Base-by-base conservation (phyloP, 2,329 filamentous ascomycete species). In the Fusarium robinianum region DNA sequence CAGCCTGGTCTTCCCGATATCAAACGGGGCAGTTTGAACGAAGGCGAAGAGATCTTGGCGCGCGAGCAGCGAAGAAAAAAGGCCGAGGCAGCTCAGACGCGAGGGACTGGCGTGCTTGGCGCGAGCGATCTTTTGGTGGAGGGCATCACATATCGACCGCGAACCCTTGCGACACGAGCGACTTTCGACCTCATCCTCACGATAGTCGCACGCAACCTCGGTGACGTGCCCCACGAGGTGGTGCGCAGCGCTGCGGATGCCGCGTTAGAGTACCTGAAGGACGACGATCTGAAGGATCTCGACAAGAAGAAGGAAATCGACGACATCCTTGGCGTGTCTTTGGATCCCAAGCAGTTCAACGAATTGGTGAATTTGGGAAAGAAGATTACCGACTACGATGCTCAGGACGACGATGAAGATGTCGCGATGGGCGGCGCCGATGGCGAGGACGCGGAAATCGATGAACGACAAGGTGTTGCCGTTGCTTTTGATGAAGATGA, bases 301-400 rank as follows among this genome's bases (percentile, higher is more conserved):
- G 94, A 99, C 67, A 96, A 95, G 76, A 99, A 99, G 76, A 96
- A 91, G 71, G 90, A 96, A 67, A 83, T 97, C 29, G 94, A 99
- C 61, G 94, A 97, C 55, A 83, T 97, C 47, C 70, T 99, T 27
- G 94, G 92, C n/a, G 80, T 80, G 23, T 83, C 84, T 1, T 81
- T 96, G 74, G 85, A 79, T 34, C 81, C 89, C 2, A 95, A 96
- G 65, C 86, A 96, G 67, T 99, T 97, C 74, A 97, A 97, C 65
- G 92, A 97, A 72, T 73, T 99, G 56, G 85, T 97, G 41, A 99
- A 96, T 64, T 74, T 99, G 29, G 90, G 91, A 54, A 99, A 99
- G 75, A 99, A 99, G 72, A 96, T 99, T 53, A 99, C 94, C 35
- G 94, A 99, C 67, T 99, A 97, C 69, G 88, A 97, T 69, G 88